Percentiles rank a stretch among this genome's conserved stretches.
Evolutionary conservation across 2,329 filamentous ascomycete species (phyloP).

Genomic region (Trichothecium roseum): DNA sequence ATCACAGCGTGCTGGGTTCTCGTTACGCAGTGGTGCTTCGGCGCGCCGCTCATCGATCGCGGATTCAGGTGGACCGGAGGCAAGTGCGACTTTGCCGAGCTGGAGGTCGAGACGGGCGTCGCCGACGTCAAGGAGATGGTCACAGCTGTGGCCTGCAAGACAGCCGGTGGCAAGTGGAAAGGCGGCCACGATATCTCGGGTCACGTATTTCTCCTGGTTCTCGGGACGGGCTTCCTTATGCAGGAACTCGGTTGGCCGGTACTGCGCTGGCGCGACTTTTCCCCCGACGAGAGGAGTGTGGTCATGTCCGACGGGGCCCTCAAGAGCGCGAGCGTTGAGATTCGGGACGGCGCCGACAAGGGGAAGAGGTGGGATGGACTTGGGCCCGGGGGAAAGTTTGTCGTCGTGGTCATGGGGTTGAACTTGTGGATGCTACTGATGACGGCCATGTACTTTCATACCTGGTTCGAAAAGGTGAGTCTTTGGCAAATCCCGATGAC

Average conservation of each 20-base stretch:
- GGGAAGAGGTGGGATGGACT: slow-evolving; percentile 18
- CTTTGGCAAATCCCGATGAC: too few species aligned
- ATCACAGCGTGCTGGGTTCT: slow-evolving; percentile 74
- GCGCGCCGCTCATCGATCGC: slow-evolving; percentile 79
- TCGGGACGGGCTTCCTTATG: slow-evolving; percentile 71
- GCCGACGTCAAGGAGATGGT: slow-evolving; percentile 42
- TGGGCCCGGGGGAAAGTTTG: slow-evolving; percentile 42
- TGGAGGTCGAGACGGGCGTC: slow-evolving; percentile 34
- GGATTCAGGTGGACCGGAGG: slow-evolving; percentile 85
- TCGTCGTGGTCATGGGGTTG: slow-evolving; percentile 54
- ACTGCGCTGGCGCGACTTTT: slow-evolving; percentile 25
- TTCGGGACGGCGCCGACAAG: slow-evolving; percentile 13
- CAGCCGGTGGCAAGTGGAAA: slow-evolving; percentile 71
- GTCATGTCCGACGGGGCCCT: slow-evolving; percentile 56
- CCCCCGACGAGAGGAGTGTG: slow-evolving; percentile 53
- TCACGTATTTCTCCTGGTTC: slow-evolving; percentile 84
- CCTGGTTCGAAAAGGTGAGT: slow-evolving; percentile 89
- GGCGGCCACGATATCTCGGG: slow-evolving; percentile 97
- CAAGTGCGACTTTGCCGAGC: slow-evolving; percentile 55
- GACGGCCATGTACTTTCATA: slow-evolving; percentile 98
- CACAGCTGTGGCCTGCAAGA: slow-evolving; percentile 72
- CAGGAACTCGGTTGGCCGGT: slow-evolving; percentile 64
- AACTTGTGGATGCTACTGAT: slow-evolving; percentile 96
- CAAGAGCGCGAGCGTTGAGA: slow-evolving; percentile 45
- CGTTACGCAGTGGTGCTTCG: slow-evolving; percentile 96